Evolutionary conservation across 345 rosid genomes (phyloP).

Genomic region (Hirschfeldia incana): DNA sequence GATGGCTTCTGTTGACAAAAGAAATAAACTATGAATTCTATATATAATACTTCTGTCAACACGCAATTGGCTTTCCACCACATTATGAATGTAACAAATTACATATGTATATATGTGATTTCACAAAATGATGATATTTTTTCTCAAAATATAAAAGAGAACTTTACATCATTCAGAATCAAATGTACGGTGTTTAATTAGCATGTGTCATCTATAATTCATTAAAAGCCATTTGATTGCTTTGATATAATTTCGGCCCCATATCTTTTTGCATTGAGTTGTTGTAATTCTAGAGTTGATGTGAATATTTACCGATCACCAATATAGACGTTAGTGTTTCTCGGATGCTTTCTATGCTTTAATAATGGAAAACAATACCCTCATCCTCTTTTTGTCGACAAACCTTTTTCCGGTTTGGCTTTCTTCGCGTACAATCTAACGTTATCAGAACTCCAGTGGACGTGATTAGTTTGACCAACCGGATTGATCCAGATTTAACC

Average conservation of each 20-base stretch:
- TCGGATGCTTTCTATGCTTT: constrained; percentile 26
- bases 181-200: not conserved
- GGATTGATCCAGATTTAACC: not conserved
- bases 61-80: not conserved
- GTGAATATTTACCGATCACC: constrained; percentile 29
- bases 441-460: not conserved
- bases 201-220: not conserved
- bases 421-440: not conserved
- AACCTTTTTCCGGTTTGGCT: constrained; percentile 3
- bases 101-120: not conserved
- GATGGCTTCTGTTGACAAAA: not conserved
- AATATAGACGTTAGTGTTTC: constrained; percentile 22
- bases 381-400: constrained; percentile 32
- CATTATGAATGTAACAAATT: not conserved
- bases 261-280: constrained; percentile 5
- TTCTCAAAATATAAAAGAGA: not conserved
- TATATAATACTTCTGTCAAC: not conserved
- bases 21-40: not conserved
- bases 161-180: not conserved
- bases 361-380: constrained; percentile 13
- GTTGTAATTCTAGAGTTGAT: constrained; percentile 9
- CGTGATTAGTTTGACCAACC: constrained; percentile 7
- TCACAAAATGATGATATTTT: not conserved
- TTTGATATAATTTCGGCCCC: not conserved
- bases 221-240: not conserved